Evolutionary conservation across 2,329 filamentous ascomycete species (phyloP).

Genomic region (Neonectria ditissima): DNA sequence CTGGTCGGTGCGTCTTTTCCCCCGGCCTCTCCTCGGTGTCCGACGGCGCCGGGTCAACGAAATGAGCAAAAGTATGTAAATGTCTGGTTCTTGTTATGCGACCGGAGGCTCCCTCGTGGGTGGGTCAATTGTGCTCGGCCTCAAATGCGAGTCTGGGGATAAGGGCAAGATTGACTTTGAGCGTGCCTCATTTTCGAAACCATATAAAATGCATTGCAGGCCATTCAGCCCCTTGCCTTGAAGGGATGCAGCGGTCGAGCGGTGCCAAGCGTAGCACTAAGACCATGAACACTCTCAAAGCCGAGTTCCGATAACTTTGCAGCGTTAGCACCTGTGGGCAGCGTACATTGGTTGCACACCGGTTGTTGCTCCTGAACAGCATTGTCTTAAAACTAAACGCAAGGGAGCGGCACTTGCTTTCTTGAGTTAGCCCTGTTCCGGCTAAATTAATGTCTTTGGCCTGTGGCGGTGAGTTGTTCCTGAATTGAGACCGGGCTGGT

Average conservation of each 20-base stretch:
- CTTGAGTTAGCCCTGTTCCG: neutral
- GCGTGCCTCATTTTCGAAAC: neutral
- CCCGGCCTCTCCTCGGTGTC: neutral
- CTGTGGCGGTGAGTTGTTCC: neutral
- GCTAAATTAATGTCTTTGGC: neutral
- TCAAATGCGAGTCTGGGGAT: neutral
- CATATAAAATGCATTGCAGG: neutral
- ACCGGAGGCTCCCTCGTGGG: neutral
- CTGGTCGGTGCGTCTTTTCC: neutral
- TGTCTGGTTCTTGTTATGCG: neutral
- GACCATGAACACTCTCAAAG: neutral
- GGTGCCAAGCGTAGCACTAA: neutral
- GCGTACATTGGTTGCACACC: neutral
- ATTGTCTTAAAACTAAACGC: neutral
- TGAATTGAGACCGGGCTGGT: neutral
- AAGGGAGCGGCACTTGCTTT: neutral
- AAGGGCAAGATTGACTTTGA: neutral
- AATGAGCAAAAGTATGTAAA: neutral
- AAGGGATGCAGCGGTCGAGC: neutral
- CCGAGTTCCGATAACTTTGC: neutral
- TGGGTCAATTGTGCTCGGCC: neutral
- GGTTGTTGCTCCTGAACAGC: neutral
- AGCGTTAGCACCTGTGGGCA: neutral
- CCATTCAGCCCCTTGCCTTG: neutral
- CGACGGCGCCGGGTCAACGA: neutral